Conservation (phyloP, 805 yeast species). For the Candida michaelii region DNA sequence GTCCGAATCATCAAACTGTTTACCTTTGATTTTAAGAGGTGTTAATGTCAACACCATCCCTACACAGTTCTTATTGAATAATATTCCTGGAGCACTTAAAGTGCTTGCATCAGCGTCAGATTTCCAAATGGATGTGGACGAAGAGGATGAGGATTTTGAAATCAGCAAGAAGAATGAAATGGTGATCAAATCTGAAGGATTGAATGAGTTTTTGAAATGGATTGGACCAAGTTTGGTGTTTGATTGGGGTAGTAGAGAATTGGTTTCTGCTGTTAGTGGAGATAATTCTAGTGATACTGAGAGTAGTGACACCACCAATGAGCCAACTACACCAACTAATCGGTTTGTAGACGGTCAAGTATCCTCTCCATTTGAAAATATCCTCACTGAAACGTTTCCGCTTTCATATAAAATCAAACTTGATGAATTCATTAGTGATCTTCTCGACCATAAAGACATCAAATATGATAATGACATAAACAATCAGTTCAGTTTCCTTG, state of each 20-base stretch:
- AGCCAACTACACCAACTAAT: too few relatives aligned
- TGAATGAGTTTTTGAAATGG: constrained; percentile 36
- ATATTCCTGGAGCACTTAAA: constrained; percentile 22
- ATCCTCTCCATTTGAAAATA: constrained; percentile 18
- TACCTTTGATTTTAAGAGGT: constrained; percentile 66
- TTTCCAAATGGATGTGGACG: constrained; percentile 36
- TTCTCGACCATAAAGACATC: constrained; percentile 11
- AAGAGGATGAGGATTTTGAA: constrained; percentile 34
- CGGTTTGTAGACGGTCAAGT: constrained; percentile 2
- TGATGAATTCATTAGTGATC: constrained; percentile 33
- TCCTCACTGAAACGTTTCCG: constrained; percentile 30
- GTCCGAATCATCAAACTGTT: constrained; percentile 52
- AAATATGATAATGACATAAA: constrained; percentile 21
- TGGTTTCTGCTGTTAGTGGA: too few relatives aligned
- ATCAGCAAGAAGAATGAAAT: constrained; percentile 29
- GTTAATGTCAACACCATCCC: constrained; percentile 68
- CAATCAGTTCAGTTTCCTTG: constrained; percentile 35
- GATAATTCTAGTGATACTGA: too few relatives aligned
- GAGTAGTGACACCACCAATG: too few relatives aligned
- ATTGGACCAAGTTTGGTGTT: constrained; percentile 43
- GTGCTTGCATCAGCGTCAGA: constrained; percentile 21
- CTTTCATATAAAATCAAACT: constrained; percentile 30
- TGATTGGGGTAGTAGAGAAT: constrained; percentile 27
- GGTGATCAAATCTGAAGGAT: constrained; percentile 24
- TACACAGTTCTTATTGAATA: constrained; percentile 41